Base-by-base conservation (phyloP, 352 stramenopile genomes). In the Globisporangium apiculatum region DNA sequence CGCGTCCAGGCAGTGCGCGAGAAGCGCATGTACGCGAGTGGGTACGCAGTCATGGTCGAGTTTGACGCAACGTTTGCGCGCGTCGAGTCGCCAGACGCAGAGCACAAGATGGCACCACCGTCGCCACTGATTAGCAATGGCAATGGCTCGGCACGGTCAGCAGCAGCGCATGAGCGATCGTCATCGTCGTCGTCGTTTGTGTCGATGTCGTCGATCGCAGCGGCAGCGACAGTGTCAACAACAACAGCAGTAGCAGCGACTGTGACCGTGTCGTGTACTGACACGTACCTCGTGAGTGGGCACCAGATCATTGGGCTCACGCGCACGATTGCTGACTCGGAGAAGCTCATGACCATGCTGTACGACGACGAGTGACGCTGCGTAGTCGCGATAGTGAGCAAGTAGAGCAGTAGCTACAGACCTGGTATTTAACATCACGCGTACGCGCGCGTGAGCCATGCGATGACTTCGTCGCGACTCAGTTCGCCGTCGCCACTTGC, bases 291-390 rank as follows among this genome's bases (percentile, higher is more conserved):
- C 63, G 71, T 92, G 61, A 88, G 66, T 54, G 71, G 73, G 4
- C 83, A 84, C 53, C 73, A 86, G 48, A 84, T 92, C 55, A 86
- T 89, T 53, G 75, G 74, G 0, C 67, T 92, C 42, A 92, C 83
- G n/a, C 72, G 83, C 35, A 89, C 83, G 12, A 89, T 92, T 49
- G 83, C 74, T 7, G 79, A 90, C 53, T 89, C 78, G 10, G 80
- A 92, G 56, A 92, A 92, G 58, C 67, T 92, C 18, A 56, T 92
- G 35, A 18, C 53, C 47, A 56, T 64, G 42, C 47, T 64, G 35
- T 48, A 24, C 17, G 36, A 63, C 41, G 45, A 64, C 40, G 58
- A 64, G n/a, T 64, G 58, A 66, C 4, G 2, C 0, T 58, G 54
- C 41, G 11, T 55, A 11, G 53, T 67, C 52, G 35, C 58, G 65